Base-by-base conservation (phyloP, 106 monocot genomes). In the Agapanthus africanus region DNA sequence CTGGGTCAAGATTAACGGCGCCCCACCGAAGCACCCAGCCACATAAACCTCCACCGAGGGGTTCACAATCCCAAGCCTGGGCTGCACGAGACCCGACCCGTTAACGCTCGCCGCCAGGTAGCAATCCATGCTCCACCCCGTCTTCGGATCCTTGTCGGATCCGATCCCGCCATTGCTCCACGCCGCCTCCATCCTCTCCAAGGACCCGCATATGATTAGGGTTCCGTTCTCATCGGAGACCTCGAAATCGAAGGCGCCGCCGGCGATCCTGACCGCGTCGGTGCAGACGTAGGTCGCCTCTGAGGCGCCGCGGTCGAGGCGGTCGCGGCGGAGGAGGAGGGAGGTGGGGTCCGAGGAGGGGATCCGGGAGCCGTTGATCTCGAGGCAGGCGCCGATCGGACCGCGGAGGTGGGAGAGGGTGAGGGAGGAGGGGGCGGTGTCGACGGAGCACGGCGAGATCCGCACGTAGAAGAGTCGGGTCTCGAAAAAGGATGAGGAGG, bases 381-480 rank as follows among this genome's bases (percentile, higher is more conserved):
- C 87, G 37, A 91, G 82, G 40, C 73, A 42, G 11, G 73, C 81
- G 18, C 82, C 87, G 57, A 71, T 74, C 79, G 87, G 87, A 32
- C 87, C 84, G 54, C 82, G 84, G 67, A 84, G 87, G 39, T 82
- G 79, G 63, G 77, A 72, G 27, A 91, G 82, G 54, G 77, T 75
- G 37, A 91, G 82, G n/a, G 40, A 11, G 11, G 77, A 27, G 2
- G 91, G 91, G 18, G 67, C 79, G 41, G 81, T 7, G 35, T 79
- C 79, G 54, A 50, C 34, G 10, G 68, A 68, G 68, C 47, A 68
- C 9, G 68, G 68, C 34, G 68, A 49, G 47, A 68, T 68, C 3
- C 87, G 80, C 54, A 87, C 87, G 72, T 84, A 91, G 82, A 91
- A 91, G 51, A 91, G 84, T 65, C 87, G 87, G 72, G 87, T 87